A percentile compares a stretch with the other conserved stretches of the same genome.
These are phyloP conservation scores for Filobasidium uniguttulatum DNA, from an alignment of 1,284 basidiomycete species.

Conservation along the genomic window DNA sequence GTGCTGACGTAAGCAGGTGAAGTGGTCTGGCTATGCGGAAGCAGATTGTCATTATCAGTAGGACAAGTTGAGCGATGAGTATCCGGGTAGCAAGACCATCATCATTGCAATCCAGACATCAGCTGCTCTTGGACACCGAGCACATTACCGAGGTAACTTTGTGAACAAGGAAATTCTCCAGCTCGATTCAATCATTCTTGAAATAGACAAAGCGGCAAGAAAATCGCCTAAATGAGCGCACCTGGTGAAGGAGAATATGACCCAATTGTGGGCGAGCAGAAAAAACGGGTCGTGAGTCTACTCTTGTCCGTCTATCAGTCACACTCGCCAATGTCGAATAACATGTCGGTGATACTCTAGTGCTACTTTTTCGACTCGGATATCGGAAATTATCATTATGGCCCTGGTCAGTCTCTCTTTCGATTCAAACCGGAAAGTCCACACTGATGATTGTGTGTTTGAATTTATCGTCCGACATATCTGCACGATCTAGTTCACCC, in stretches of 20 bases:
- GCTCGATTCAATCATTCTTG: no score
- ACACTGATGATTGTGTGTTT: background rate
- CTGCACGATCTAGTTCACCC: conserved; percentile 29
- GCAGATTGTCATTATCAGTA: no score
- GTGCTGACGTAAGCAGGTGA: no score
- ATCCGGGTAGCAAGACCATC: no score
- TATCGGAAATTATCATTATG: conserved; percentile 97
- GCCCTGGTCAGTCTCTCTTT: conserved; percentile 53
- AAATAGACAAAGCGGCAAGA: conserved; percentile 3
- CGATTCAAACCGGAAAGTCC: background rate
- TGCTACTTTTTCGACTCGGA: conserved; percentile 98
- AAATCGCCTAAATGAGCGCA: conserved; percentile 4
- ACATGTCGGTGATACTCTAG: conserved; percentile 42
- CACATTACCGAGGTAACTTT: no score
- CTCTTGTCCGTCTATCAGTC: background rate
- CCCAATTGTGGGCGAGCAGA: conserved; percentile 59
- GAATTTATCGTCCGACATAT: background rate
- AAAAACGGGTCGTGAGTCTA: conserved; percentile 67
- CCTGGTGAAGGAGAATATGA: conserved; percentile 40
- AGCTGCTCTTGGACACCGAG: no score
- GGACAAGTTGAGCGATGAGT: no score
- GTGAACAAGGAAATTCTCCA: no score
- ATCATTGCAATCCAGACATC: no score
- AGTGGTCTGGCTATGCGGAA: no score
- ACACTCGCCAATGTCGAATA: background rate